Conservation (phyloP, 257 asterid species). For the Ligustrum vulgare region DNA sequence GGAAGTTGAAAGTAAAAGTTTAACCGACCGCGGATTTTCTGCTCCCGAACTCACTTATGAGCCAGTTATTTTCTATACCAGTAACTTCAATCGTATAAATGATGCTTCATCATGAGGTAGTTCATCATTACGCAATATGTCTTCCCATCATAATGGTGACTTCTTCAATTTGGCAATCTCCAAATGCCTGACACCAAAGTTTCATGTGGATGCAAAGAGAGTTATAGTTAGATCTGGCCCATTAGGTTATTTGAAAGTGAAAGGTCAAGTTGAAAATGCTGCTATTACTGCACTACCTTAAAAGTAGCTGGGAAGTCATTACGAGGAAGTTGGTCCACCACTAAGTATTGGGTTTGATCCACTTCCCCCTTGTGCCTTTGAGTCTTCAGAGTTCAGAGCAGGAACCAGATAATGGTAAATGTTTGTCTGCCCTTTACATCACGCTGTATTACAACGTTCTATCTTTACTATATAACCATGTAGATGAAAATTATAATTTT, state of each 20-base stretch:
- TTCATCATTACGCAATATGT: constrained; percentile 53
- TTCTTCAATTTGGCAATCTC: constrained; percentile 43
- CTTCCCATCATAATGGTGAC: constrained; percentile 40
- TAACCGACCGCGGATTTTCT: constrained; percentile 45
- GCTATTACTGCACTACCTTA: constrained; percentile 83
- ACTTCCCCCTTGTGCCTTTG: constrained; percentile 85
- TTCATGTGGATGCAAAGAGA: constrained; percentile 41
- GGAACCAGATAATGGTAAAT: constrained; percentile 50
- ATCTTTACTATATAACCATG: background rate
- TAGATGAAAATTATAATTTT: no score
- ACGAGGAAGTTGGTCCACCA: constrained; percentile 80
- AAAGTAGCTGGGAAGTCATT: constrained; percentile 83
- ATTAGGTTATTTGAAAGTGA: constrained; percentile 91
- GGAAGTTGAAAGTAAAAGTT: constrained; percentile 80
- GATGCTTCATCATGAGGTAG: constrained; percentile 77
- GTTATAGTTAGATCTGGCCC: constrained; percentile 72
- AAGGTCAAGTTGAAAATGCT: constrained; percentile 70
- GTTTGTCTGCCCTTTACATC: background rate
- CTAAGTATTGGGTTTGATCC: constrained; percentile 84
- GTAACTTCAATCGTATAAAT: constrained; percentile 38
- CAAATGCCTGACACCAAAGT: constrained; percentile 42
- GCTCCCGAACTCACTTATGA: constrained; percentile 53
- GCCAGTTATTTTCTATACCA: constrained; percentile 40
- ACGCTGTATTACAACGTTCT: background rate
- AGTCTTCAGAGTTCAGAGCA: constrained; percentile 41